These are phyloP conservation scores for Naganishia vishniacii DNA, from an alignment of 768 basidiomycete genomes.

Conservation along the genomic window DNA sequence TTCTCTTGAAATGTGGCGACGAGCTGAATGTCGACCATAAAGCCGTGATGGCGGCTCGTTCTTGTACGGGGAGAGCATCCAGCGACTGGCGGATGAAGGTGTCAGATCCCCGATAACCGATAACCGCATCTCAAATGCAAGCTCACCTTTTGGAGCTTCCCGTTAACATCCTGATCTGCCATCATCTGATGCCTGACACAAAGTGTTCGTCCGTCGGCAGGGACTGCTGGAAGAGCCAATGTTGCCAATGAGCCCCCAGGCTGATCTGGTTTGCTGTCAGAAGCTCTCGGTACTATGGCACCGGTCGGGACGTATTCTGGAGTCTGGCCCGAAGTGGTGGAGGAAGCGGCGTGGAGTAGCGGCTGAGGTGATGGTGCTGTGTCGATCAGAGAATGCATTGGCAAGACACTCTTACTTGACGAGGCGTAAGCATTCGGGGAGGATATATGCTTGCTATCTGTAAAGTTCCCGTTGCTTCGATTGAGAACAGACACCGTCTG, in stretches of 20 bases:
- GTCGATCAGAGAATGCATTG: slow-evolving; percentile 9
- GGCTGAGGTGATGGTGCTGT: slow-evolving; percentile 2
- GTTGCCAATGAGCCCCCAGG: not conserved
- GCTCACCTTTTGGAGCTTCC: slow-evolving; percentile 80
- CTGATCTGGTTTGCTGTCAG: not conserved
- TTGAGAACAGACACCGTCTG: not conserved
- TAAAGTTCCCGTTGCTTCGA: not conserved
- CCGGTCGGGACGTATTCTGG: slow-evolving; percentile 8
- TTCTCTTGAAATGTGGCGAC: slow-evolving; percentile 81
- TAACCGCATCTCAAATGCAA: not conserved
- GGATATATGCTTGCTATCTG: not conserved
- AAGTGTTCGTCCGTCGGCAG: slow-evolving; percentile 57
- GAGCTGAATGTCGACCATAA: slow-evolving; percentile 97
- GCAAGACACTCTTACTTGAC: slow-evolving; percentile 1
- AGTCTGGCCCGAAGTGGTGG: not conserved
- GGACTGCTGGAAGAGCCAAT: not conserved
- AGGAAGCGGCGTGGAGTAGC: not conserved
- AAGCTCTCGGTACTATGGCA: not conserved
- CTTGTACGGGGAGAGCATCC: slow-evolving; percentile 76
- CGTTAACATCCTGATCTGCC: slow-evolving; percentile 89
- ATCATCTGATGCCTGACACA: slow-evolving; percentile 92
- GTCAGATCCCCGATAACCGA: not conserved
- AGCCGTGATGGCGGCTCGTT: slow-evolving; percentile 78
- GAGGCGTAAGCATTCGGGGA: slow-evolving; percentile 1
- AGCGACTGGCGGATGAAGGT: slow-evolving; percentile 60